Conservation (phyloP, 208 protist genomes). For the Trypanosomatidae sp. region DNA sequence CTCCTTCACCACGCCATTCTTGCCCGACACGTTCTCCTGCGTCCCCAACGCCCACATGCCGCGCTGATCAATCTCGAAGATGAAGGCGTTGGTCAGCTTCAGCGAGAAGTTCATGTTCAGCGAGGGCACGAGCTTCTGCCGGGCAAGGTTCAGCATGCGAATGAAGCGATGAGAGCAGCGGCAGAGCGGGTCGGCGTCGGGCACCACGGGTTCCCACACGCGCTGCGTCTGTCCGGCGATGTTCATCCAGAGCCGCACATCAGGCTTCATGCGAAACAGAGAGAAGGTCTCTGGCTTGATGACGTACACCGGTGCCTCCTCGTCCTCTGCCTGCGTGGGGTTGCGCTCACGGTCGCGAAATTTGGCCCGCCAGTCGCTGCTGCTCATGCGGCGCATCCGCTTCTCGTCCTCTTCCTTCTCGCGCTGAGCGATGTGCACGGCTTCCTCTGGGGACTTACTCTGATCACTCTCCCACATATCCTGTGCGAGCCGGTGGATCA, state of each 20-base stretch:
- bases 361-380: constrained; percentile 86
- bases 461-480: constrained; percentile 82
- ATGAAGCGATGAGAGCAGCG: constrained; percentile 77
- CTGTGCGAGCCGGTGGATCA: constrained; percentile 77
- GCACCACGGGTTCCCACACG: constrained; percentile 76
- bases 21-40: constrained; percentile 65
- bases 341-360: constrained; percentile 85
- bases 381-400: constrained; percentile 90
- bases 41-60: constrained; percentile 87
- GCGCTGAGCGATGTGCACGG: constrained; percentile 58
- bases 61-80: constrained; percentile 79
- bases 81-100: constrained; percentile 86
- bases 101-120: constrained; percentile 91
- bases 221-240: constrained; percentile 64
- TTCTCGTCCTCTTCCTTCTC: constrained; percentile 83
- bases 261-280: constrained; percentile 64
- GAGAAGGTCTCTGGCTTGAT: constrained; percentile 84
- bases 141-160: constrained; percentile 79
- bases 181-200: constrained; percentile 69
- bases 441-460: constrained; percentile 75
- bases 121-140: constrained; percentile 84
- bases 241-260: constrained; percentile 81
- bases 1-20: constrained; percentile 57
- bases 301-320: constrained; percentile 82
- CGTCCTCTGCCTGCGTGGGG: constrained; percentile 74